Evolutionary conservation across 768 basidiomycete genomes (phyloP).

Genomic region (Mycena indigotica): DNA sequence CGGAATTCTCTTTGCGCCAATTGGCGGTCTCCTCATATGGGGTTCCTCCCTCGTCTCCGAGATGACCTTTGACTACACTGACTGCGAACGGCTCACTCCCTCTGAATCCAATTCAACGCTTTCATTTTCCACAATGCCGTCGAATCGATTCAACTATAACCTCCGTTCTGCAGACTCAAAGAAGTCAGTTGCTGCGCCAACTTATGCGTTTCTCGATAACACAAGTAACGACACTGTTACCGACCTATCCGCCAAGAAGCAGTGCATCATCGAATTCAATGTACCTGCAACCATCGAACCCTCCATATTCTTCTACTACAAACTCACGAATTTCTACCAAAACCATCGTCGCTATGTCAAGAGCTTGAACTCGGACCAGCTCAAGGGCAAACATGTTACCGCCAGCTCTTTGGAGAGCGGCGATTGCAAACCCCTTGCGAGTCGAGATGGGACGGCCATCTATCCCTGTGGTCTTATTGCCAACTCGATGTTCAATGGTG

Average conservation of each 20-base stretch:
- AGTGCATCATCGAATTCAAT: constrained; percentile 82
- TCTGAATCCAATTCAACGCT: constrained; percentile 39
- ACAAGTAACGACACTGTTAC: constrained; percentile 46
- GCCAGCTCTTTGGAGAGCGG: constrained; percentile 55
- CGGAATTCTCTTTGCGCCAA: constrained; percentile 92
- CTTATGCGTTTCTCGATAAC: constrained; percentile 74
- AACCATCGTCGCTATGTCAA: constrained; percentile 98
- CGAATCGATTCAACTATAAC: constrained; percentile 66
- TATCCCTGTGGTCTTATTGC: constrained; percentile 98
- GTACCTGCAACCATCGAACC: constrained; percentile 74
- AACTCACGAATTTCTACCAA: constrained; percentile 95
- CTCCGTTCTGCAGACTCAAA: constrained; percentile 60
- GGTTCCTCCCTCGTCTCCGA: constrained; percentile 81
- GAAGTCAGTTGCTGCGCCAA: constrained; percentile 56
- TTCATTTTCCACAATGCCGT: constrained; percentile 57
- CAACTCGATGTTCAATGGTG: constrained; percentile 95
- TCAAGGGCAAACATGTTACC: constrained; percentile 70
- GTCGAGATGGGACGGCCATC: constrained; percentile 55
- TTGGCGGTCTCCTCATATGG: constrained; percentile 94
- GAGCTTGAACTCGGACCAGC: constrained; percentile 81
- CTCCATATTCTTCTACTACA: constrained; percentile 93
- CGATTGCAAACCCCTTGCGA: constrained; percentile 88
- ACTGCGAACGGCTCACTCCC: constrained; percentile 72
- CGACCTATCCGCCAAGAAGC: constrained; percentile 45
- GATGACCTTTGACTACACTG: constrained; percentile 93